phyloP scores from a whole-genome alignment of 2,329 filamentous ascomycete genomes.

The Ustulina deusta region DNA sequence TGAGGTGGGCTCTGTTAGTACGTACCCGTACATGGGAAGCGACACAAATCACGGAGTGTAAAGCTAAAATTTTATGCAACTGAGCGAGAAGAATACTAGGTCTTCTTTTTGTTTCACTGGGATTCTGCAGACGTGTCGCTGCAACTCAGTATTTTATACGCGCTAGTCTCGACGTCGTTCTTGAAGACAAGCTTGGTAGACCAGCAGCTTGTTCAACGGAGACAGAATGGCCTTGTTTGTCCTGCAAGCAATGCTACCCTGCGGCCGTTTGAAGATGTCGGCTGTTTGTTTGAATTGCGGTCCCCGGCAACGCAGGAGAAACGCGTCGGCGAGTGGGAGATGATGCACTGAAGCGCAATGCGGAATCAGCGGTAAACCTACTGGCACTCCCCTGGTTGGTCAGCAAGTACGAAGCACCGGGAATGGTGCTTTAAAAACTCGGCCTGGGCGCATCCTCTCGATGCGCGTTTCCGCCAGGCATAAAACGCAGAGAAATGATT shows the following conservation, averaged over 20 bases:
- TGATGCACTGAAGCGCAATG: neutral
- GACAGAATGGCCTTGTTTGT: neutral
- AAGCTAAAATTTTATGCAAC: too few relatives aligned
- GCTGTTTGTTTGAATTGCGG: neutral
- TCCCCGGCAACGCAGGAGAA: neutral
- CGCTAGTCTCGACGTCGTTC: too few relatives aligned
- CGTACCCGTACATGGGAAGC: neutral
- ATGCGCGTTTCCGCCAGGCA: neutral
- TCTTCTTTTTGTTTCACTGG: neutral
- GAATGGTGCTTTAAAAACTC: neutral
- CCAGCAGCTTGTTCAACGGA: neutral
- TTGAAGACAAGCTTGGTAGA: neutral
- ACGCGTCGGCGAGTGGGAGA: neutral
- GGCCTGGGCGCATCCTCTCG: neutral
- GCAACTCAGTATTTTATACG: neutral
- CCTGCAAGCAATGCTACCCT: neutral
- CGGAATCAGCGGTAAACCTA: neutral
- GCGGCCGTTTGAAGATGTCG: neutral
- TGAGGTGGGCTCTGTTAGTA: neutral
- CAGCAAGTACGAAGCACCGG: neutral
- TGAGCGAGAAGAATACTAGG: neutral
- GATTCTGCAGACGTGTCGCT: neutral
- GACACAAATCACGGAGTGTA: neutral
- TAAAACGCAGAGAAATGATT: neutral
- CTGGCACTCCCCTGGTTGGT: neutral